Base-by-base conservation (phyloP, 1,284 basidiomycete genomes). In the Meira nashicola region DNA sequence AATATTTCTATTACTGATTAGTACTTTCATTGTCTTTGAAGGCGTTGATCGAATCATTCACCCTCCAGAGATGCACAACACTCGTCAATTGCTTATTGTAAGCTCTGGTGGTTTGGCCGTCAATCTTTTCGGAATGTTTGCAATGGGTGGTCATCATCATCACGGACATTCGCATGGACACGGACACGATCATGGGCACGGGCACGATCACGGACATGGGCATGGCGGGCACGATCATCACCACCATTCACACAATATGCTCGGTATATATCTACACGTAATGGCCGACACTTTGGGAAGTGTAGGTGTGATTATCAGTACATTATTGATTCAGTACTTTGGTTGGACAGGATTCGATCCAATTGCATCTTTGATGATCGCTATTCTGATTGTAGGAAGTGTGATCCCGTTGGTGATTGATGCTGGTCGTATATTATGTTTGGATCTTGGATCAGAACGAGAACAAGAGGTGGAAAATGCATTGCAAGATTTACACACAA, bases 321-420 rank as follows among this genome's bases (percentile, higher is more conserved):
- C 95, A 2, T 81, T 98, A 14, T 84, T 98, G 60, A 98, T 99
- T 67, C 87, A 94, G 70, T 87, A 87, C 61, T 98, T 95, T 70
- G 94, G 94, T n/a, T 98, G 93, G 93, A 98, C 95, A 2, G 93
- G 93, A 15, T 99, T 97, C 77, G 95, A 99, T 79, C 95, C 95
- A 1, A 92, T 99, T 63, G 95, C 95, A 0, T 95, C 92, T 10
- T 82, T 99, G 40, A 93, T 99, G 23, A 99, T 99, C 70, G 95
- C 95, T 1, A 81, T 90, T 9, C 82, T 99, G 64, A 99, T 99
- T 70, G 89, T 92, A 28, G 94, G 89, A 2, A 92, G 90, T 71
- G 95, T 98, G 19, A 83, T 95, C 19, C 95, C 95, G 8, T 85
- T 99, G 41, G 92, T 99, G 23, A 84, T 94, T 61, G 95, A 98